A percentile compares a stretch with the other conserved stretches of the same genome.
phyloP scores from a whole-genome alignment of 495 filamentous ascomycete genomes.

The Thermothielavioides terrestris region DNA sequence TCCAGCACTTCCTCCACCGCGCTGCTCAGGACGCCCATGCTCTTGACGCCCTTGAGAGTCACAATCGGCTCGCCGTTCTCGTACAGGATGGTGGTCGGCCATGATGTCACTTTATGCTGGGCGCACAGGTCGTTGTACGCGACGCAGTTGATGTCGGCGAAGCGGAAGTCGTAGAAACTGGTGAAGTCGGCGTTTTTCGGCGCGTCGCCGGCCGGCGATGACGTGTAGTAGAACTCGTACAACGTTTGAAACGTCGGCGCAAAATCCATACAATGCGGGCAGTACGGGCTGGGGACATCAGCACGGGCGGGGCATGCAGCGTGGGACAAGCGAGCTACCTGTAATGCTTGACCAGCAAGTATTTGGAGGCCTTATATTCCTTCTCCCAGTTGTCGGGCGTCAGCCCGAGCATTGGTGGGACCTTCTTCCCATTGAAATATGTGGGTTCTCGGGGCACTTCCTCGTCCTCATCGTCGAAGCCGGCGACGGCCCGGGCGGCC shows the following conservation, averaged over 20 bases:
- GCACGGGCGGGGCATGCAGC: not conserved
- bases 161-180: conserved; percentile 84
- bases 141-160: conserved; percentile 75
- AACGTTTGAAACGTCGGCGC: conserved; percentile 86
- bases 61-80: conserved; percentile 68
- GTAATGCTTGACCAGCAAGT: conserved; percentile 42
- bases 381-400: conserved; percentile 37
- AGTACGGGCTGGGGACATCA: conserved; percentile 44
- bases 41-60: conserved; percentile 49
- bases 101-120: conserved; percentile 54
- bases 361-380: conserved; percentile 33
- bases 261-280: conserved; percentile 68
- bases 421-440: conserved; percentile 70
- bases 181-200: conserved; percentile 37
- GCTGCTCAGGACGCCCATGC: conserved; percentile 50
- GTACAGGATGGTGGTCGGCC: conserved; percentile 70
- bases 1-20: conserved; percentile 76
- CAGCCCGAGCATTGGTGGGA: conserved; percentile 60
- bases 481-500: conserved; percentile 27
- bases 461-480: conserved; percentile 27
- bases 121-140: conserved; percentile 67
- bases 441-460: conserved; percentile 39
- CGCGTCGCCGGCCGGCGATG: conserved; percentile 46
- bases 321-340: conserved; percentile 28
- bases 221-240: conserved; percentile 95